phyloP scores from a whole-genome alignment of 495 filamentous ascomycete species.

The Penicillium canescens region DNA sequence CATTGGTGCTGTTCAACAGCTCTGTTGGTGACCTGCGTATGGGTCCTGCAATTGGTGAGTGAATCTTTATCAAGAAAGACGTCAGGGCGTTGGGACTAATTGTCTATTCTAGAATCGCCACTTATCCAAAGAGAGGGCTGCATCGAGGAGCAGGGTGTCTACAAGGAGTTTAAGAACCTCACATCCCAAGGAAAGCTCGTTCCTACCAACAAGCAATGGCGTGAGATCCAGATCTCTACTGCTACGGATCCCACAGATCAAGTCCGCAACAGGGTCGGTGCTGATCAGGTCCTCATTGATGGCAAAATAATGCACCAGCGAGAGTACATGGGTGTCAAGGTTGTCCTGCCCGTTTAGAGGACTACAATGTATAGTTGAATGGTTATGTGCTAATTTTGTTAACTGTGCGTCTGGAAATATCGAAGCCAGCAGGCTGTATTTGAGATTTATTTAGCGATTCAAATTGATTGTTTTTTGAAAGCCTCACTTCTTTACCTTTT shows the following conservation, averaged over 20 bases:
- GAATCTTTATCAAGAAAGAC: background rate
- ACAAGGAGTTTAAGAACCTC: constrained; percentile 39
- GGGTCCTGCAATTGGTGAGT: constrained; percentile 29
- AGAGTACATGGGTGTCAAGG: constrained; percentile 46
- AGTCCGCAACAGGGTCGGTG: constrained; percentile 34
- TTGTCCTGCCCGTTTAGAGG: constrained; percentile 37
- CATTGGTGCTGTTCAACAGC: constrained; percentile 45
- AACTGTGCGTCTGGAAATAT: background rate
- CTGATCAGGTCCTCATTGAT: constrained; percentile 37
- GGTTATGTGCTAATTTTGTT: background rate
- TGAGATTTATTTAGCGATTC: too few relatives aligned
- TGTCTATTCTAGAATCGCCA: constrained; percentile 25
- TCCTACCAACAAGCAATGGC: constrained; percentile 40
- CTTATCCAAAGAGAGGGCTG: constrained; percentile 42
- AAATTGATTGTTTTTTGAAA: too few relatives aligned
- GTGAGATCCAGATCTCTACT: constrained; percentile 42
- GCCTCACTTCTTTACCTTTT: too few relatives aligned
- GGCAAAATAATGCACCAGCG: constrained; percentile 44
- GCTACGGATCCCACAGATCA: constrained; percentile 41
- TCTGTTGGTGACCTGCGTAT: constrained; percentile 39
- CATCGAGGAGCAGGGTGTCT: constrained; percentile 42
- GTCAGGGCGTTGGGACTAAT: background rate
- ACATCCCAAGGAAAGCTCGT: constrained; percentile 35
- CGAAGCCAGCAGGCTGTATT: background rate
- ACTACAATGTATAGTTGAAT: background rate